Percentiles rank a stretch among this genome's conserved stretches.
Conservation (phyloP, 1,139 yeast species). For the Scheffersomyces cryptocercus region DNA sequence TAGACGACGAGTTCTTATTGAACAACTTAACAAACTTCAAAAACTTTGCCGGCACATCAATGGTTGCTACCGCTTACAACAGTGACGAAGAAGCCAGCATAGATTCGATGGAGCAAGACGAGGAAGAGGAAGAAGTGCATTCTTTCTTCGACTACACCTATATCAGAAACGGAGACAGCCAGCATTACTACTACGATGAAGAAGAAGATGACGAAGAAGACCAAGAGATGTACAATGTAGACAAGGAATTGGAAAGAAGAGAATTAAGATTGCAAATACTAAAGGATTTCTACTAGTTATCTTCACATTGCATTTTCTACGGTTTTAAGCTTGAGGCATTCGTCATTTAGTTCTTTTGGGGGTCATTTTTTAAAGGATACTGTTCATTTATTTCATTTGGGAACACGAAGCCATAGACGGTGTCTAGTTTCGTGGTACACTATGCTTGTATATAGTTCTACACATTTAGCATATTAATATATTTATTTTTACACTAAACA, state of each 20-base stretch:
- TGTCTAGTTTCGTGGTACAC: too few relatives aligned
- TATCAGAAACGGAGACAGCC: constrained; percentile 10
- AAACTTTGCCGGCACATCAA: constrained; percentile 36
- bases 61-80: constrained; percentile 9
- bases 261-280: constrained; percentile 43
- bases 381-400: too few relatives aligned
- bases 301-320: too few relatives aligned
- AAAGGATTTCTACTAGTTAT: constrained; percentile 25
- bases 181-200: constrained; percentile 14
- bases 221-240: constrained; percentile 11
- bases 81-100: constrained; percentile 14
- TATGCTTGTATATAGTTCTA: too few relatives aligned
- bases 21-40: constrained; percentile 25
- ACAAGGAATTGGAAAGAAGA: constrained; percentile 36
- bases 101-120: constrained; percentile 17
- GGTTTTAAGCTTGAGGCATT: too few relatives aligned
- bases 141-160: constrained; percentile 10
- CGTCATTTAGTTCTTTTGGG: too few relatives aligned
- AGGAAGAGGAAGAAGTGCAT: constrained; percentile 16
- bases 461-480: too few relatives aligned
- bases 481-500: too few relatives aligned
- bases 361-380: too few relatives aligned
- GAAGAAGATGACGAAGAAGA: constrained; percentile 8
- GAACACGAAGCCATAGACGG: too few relatives aligned
- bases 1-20: constrained; percentile 31